These are phyloP conservation scores for Paecilomyces dactylethromorphus DNA, from an alignment of 2,329 filamentous ascomycete species.

Conservation along the genomic window DNA sequence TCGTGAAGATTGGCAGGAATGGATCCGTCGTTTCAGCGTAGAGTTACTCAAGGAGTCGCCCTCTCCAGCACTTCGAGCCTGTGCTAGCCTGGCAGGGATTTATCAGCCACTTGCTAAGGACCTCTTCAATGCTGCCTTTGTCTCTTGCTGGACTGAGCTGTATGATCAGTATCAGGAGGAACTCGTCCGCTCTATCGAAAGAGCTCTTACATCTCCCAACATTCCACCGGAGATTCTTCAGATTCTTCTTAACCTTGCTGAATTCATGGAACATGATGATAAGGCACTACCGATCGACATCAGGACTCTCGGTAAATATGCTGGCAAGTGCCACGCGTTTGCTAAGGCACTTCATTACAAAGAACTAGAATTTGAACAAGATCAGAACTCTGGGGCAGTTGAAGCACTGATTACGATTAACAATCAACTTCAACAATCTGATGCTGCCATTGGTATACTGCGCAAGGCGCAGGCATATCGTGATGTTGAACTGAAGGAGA, in stretches of 20 bases:
- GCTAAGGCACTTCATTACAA: conserved; percentile 99
- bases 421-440: conserved; percentile 96
- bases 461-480: conserved; percentile 93
- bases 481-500: conserved; percentile 93
- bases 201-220: conserved; percentile 87
- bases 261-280: conserved; percentile 99
- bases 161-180: conserved; percentile 98
- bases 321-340: conserved; percentile 93
- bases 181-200: conserved; percentile 90
- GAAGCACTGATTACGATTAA: conserved; percentile 99
- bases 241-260: conserved; percentile 87
- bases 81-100: conserved; percentile 81
- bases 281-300: conserved; percentile 98
- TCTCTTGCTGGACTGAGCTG: conserved; percentile 96
- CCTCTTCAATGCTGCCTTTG: conserved; percentile 97
- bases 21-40: conserved; percentile 94
- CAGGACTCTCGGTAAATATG: conserved; percentile 84
- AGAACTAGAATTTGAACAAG: conserved; percentile 94
- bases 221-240: conserved; percentile 94
- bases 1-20: conserved; percentile 98
- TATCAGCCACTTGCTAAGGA: conserved; percentile 88
- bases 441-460: conserved; percentile 95
- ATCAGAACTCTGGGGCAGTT: conserved; percentile 90
- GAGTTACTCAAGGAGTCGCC: conserved; percentile 92
- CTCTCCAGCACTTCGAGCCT: conserved; percentile 88